Base-by-base conservation (phyloP, 2,329 filamentous ascomycete genomes). In the Penicillium sp. region DNA sequence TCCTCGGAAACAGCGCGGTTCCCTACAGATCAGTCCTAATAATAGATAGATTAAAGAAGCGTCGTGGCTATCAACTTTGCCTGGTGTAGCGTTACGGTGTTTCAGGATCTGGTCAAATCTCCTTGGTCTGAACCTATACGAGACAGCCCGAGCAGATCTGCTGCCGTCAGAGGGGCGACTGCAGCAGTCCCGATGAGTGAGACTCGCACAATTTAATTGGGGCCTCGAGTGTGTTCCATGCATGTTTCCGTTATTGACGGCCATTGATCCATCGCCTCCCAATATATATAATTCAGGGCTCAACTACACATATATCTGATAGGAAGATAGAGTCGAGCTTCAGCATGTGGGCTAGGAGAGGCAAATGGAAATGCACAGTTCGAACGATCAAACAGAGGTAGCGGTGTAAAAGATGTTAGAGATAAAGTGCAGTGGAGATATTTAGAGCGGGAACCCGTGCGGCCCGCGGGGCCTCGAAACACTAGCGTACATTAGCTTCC, bases 361-460 rank as follows among this genome's bases (percentile, higher is more conserved):
- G n/a, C n/a, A 14, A 8, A 11, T n/a, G 10, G 6, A n/a, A 23
- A 24, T 38, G 31, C 4, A 24, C 2, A 23, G 29, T 14, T 16
- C 28, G 10, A 10, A 5, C 18, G 14, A 14, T 16, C 16, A 29
- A 22, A 29, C 28, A 46, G 29, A 9, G 16, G 18, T 24, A 36
- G 40, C 35, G 35, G 40, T 47, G 47, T 52, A 50, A 55, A 50
- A 52, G 29, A 28, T 52, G 52, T 52, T 14, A 42, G 44, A 52
- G 52, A 47, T 51, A 51, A 18, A 20, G 31, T 34, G 36, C 42
- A 47, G 50, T 52, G 49, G 49, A 50, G 32, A 29, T 16, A 24
- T 37, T 37, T 18, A 13, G 24, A 3, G 9, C 31, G 31, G 31
- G 16, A 18, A 11, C 9, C 10, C 8, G 23, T 37, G n/a, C 26